Conservation (phyloP, 2,329 filamentous ascomycete species). For the Ascochyta lentis region DNA sequence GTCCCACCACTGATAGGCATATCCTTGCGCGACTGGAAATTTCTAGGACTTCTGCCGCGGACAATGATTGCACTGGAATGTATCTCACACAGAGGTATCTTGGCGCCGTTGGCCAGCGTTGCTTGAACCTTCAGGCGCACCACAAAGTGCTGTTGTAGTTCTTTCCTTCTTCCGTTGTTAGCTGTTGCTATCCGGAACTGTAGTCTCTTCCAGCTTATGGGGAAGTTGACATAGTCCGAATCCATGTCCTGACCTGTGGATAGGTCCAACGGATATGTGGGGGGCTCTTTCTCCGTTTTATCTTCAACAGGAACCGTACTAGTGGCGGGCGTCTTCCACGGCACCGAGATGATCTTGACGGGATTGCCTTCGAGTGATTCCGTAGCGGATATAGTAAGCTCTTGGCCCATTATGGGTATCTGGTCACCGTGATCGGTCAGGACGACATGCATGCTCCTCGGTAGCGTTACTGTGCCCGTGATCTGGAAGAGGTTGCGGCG, state of each 20-base stretch:
- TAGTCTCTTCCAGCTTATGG: constrained; percentile 90
- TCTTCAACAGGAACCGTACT: constrained; percentile 72
- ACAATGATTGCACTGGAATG: constrained; percentile 92
- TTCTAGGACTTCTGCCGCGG: constrained; percentile 87
- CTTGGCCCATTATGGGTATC: constrained; percentile 80
- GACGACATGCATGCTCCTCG: constrained; percentile 78
- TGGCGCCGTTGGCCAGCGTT: constrained; percentile 82
- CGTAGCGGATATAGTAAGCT: constrained; percentile 88
- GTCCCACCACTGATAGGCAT: constrained; percentile 83
- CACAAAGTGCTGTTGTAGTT: constrained; percentile 95
- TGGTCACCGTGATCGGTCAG: constrained; percentile 84
- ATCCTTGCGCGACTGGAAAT: constrained; percentile 94
- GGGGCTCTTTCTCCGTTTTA: constrained; percentile 83
- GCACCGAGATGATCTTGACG: constrained; percentile 93
- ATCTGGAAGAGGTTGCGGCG: constrained; percentile 95
- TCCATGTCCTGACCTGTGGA: constrained; percentile 72
- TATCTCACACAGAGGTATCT: constrained; percentile 81
- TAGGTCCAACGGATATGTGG: constrained; percentile 75
- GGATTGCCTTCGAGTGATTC: constrained; percentile 93
- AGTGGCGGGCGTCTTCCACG: constrained; percentile 93
- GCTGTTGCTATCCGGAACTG: constrained; percentile 96
- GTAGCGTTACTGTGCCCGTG: constrained; percentile 84
- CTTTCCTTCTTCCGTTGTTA: constrained; percentile 93
- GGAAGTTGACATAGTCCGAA: constrained; percentile 86
- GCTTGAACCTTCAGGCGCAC: constrained; percentile 85